Evolutionary conservation across 495 filamentous ascomycete genomes (phyloP), one percentile per base, ranked within the genome.

Genomic region (Neurospora tetraspora): DNA sequence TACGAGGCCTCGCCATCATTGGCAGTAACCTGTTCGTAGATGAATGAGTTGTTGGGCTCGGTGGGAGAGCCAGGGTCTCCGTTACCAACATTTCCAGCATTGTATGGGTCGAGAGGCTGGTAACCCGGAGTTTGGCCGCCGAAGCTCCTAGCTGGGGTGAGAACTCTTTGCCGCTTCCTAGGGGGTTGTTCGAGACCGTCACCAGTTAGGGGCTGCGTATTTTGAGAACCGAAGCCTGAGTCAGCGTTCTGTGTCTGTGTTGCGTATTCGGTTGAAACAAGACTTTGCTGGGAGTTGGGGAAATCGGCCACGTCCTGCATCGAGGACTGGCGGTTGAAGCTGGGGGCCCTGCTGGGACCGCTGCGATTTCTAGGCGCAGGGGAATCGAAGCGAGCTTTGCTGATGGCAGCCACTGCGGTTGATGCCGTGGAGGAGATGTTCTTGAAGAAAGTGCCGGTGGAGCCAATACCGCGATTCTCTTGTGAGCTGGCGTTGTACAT

Each of bases 341-440:
- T 88, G 23, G 86, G 83, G 3, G 85, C 83, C 14, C 86, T 81
- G 20, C 79, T 80, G 0, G 82, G 83, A 1, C 82, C 82, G 40
- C 78, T 84, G 71, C 82, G 88, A 75, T 80, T 89, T 14, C 92
- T 84, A 12, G 91, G 91, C 16, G 86, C 90, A 20, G 93, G 93
- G 6, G 94, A 97, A 79, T 97, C 94, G 79, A 97, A 91, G 2
- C 94, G 87, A 39, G 96, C 94, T 81, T 98, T 98, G 86, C 91
- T 97, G 80, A 99, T 94, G 37, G 95, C 94, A 77, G 92, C 94
- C 71, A 98, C 91, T 7, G 95, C 96, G 76, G 92, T 93, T 1
- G 94, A 94, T 6, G 96, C 93, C 2, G 94, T 96, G 68, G 91
- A 91, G 5, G 95, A 98, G 74, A 98, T 97, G 78, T 96, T 97